Conservation (phyloP, 306 rosid species). For the Cajanus cajan region DNA sequence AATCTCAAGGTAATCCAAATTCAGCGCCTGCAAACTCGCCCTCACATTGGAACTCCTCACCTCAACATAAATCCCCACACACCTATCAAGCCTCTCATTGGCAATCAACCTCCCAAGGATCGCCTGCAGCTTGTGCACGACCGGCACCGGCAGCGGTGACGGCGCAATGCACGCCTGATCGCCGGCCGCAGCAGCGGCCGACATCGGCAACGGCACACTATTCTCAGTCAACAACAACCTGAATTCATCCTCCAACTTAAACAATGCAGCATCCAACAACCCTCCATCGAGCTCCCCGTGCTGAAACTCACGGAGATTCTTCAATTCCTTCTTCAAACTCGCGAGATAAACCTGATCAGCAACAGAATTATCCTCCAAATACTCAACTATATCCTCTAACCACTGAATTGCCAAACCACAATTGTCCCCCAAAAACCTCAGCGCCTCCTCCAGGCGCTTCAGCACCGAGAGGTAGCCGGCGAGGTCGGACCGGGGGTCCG, state of each 20-base stretch:
- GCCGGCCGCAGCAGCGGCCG: constrained; percentile 31
- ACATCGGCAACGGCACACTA: constrained; percentile 89
- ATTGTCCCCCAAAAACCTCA: constrained; percentile 80
- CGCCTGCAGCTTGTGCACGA: constrained; percentile 82
- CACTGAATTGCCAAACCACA: constrained; percentile 94
- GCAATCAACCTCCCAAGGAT: constrained; percentile 77
- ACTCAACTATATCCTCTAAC: constrained; percentile 99
- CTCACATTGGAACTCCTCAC: constrained; percentile 90
- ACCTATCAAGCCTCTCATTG: constrained; percentile 73
- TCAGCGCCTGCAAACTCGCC: constrained; percentile 85
- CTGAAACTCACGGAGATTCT: constrained; percentile 63
- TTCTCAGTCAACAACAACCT: constrained; percentile 71
- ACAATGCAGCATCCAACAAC: constrained; percentile 78
- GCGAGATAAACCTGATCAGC: constrained; percentile 69
- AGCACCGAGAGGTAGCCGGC: constrained; percentile 80
- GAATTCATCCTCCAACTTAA: constrained; percentile 82
- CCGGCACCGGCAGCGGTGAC: constrained; percentile 79
- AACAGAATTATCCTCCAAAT: constrained; percentile 77
- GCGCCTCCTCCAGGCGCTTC: constrained; percentile 95
- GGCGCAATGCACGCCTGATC: constrained; percentile 95
- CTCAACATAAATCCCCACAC: constrained; percentile 79
- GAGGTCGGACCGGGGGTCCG: constrained; percentile 80
- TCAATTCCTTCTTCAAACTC: constrained; percentile 71
- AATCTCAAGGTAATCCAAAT: constrained; percentile 93
- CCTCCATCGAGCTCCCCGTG: constrained; percentile 87